These are phyloP conservation scores for Nakataea oryzae DNA, from an alignment of 2,329 filamentous ascomycete genomes.

Conservation along the genomic window DNA sequence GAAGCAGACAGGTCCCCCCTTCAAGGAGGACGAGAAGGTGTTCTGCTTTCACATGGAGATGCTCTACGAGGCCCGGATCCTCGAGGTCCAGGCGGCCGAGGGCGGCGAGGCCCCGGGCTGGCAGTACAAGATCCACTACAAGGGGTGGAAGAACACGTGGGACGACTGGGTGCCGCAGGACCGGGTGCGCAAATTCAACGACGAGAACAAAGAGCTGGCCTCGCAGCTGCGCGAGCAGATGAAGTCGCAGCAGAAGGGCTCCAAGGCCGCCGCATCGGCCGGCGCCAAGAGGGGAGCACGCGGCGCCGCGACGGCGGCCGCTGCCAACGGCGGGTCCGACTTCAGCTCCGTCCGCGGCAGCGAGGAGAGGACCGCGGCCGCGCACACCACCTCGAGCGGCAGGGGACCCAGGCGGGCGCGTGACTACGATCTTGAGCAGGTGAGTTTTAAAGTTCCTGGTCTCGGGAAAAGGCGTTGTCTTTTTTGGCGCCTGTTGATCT, in stretches of 20 bases:
- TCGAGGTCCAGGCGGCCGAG: constrained; percentile 64
- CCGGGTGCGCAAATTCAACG: constrained; percentile 84
- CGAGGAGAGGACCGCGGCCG: constrained; percentile 61
- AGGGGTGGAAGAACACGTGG: constrained; percentile 99
- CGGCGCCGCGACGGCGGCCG: constrained; percentile 4
- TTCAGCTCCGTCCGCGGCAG: constrained; percentile 60
- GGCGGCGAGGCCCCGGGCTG: constrained; percentile 50
- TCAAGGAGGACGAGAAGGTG: constrained; percentile 78
- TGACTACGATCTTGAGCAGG: constrained; percentile 76
- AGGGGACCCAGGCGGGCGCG: constrained; percentile 64
- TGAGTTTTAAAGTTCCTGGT: constrained; percentile 32
- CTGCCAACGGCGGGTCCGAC: constrained; percentile 33
- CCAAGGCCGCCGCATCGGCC: constrained; percentile 36
- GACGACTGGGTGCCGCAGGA: constrained; percentile 97
- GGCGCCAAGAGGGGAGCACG: constrained; percentile 8
- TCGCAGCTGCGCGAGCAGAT: constrained; percentile 60
- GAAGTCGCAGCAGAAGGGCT: constrained; percentile 41
- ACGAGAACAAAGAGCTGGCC: constrained; percentile 89
- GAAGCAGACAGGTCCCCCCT: constrained; percentile 35
- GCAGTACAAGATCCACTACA: constrained; percentile 94
- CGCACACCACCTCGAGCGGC: constrained; percentile 43
- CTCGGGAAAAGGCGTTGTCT: neutral
- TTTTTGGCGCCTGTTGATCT: neutral
- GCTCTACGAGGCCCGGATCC: constrained; percentile 93
- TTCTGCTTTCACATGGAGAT: constrained; percentile 96